Base-by-base conservation (phyloP, 73 alveolate genomes). In the Paraurostyla sp. region DNA sequence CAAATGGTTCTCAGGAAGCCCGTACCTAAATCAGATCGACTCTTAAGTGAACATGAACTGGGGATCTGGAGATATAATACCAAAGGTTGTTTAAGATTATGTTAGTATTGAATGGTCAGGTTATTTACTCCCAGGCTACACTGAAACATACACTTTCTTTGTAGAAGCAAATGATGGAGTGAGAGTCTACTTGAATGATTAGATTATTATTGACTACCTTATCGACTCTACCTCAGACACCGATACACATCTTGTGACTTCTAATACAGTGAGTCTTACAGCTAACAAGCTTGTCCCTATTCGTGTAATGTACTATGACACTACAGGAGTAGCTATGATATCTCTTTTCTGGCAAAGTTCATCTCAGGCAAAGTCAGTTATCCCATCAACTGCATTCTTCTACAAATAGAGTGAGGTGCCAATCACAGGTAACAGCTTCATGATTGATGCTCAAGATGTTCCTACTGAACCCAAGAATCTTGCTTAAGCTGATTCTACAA, bases 141-240 rank as follows among this genome's bases (percentile, higher is more conserved):
- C 95, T 22, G 97, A 92, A 65, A 40, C 89, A 23, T 96, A 83
- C 91, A 89, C 96, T 18, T 94, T 96, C 96, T 88, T 84, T 76
- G 86, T 87, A 40, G 85, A 85, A 32, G 88, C 97, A 15, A 89
- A 94, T 83, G 95, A 88, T 87, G 98, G 96, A n/a, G 87, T 85
- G 29, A 51, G 96, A 90, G 69, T 96, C 25, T 89, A 85, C 71
- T 89, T 96, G 41, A 85, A 92, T 63, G 90, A 93, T 48, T 71
- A 76, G 60, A 57, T 84, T 56, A 90, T 92, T 60, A 87, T 96
- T 50, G 98, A 93, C 89, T 78, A 80, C 50, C 71, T 91, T 48
- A 90, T 82, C 27, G 92, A 68, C 49, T 76, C 85, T 18, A 82
- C 91, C 0, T 81, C 91, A 46, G 96, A 91, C 65, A 59, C 80